phyloP scores from a whole-genome alignment of 1,284 basidiomycete species.

The Taiwanofungus camphoratus region DNA sequence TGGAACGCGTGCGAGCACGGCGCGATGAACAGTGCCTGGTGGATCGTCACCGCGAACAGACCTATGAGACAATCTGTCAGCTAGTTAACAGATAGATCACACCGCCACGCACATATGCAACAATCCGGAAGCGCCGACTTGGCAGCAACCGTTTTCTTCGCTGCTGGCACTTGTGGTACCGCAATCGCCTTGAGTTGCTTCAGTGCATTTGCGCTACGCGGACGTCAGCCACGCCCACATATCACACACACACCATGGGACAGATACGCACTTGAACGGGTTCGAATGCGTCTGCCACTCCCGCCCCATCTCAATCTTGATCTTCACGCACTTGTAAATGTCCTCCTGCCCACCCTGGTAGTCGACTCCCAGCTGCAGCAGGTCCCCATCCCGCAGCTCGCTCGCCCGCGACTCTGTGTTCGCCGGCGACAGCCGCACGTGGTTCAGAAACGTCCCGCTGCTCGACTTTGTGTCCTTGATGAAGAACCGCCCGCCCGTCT shows the following conservation, averaged over 20 bases:
- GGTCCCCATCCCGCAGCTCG: slow-evolving; percentile 89
- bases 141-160: slow-evolving; percentile 30
- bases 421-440: slow-evolving; percentile 83
- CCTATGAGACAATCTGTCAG: slow-evolving; percentile 38
- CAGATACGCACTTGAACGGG: slow-evolving; percentile 90
- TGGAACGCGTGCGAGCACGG: slow-evolving; percentile 97
- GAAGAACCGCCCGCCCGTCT: slow-evolving; percentile 63
- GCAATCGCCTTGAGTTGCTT: slow-evolving; percentile 77
- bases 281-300: slow-evolving; percentile 89
- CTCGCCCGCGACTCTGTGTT: slow-evolving; percentile 77
- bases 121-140: slow-evolving; percentile 78
- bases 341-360: slow-evolving; percentile 98
- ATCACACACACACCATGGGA: slow-evolving; percentile 1
- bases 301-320: slow-evolving; percentile 85
- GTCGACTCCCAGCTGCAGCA: slow-evolving; percentile 94
- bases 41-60: slow-evolving; percentile 90
- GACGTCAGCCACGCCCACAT: slow-evolving; percentile 1
- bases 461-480: slow-evolving; percentile 90
- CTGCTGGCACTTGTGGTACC: slow-evolving; percentile 26
- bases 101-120: slow-evolving; percentile 83
- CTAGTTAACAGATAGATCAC: not conserved
- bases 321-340: slow-evolving; percentile 97
- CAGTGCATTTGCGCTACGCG: slow-evolving; percentile 64
- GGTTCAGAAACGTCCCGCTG: slow-evolving; percentile 95
- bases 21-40: slow-evolving; percentile 95